Evolutionary conservation across 1,139 yeast species (phyloP).

Genomic region (Kodamaea fungicola): DNA sequence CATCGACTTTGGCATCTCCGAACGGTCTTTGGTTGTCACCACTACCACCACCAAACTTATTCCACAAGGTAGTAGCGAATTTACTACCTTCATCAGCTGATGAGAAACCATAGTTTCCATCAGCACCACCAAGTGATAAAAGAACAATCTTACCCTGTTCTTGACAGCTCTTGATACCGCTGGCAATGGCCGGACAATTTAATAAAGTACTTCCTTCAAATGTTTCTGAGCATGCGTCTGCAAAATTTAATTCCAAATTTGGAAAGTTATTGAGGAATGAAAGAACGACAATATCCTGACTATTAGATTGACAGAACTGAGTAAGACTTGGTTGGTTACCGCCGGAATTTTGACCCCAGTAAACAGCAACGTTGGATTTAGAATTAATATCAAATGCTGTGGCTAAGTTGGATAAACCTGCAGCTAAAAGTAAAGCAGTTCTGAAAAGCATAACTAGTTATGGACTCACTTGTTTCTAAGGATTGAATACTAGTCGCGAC

Average conservation of each 20-base stretch:
- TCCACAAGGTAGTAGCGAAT: constrained; percentile 16
- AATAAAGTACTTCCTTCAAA: constrained; percentile 15
- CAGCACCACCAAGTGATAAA: constrained; percentile 18
- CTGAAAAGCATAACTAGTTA: constrained; percentile 1
- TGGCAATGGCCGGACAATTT: constrained; percentile 14
- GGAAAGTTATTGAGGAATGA: constrained; percentile 17
- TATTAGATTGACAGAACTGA: constrained; percentile 13
- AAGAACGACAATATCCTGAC: constrained; percentile 15
- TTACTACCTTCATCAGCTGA: constrained; percentile 11
- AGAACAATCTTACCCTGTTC: constrained; percentile 15
- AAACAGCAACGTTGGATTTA: constrained; percentile 12
- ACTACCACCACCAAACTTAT: constrained; percentile 17
- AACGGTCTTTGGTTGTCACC: constrained; percentile 15
- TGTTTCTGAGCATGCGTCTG: constrained; percentile 13
- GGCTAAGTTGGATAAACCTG: constrained; percentile 3
- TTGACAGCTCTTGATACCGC: constrained; percentile 18
- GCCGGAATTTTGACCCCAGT: constrained; percentile 21
- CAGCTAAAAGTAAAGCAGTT: constrained; percentile 1
- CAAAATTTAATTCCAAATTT: constrained; percentile 11
- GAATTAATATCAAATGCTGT: constrained; percentile 2
- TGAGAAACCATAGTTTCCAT: constrained; percentile 14
- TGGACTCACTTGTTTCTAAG: constrained; percentile 2
- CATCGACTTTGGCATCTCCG: constrained; percentile 19
- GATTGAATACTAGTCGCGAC: not conserved
- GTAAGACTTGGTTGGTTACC: constrained; percentile 12